Conservation (phyloP, 176 grass and related monocot genomes). For the Raddia distichophylla region DNA sequence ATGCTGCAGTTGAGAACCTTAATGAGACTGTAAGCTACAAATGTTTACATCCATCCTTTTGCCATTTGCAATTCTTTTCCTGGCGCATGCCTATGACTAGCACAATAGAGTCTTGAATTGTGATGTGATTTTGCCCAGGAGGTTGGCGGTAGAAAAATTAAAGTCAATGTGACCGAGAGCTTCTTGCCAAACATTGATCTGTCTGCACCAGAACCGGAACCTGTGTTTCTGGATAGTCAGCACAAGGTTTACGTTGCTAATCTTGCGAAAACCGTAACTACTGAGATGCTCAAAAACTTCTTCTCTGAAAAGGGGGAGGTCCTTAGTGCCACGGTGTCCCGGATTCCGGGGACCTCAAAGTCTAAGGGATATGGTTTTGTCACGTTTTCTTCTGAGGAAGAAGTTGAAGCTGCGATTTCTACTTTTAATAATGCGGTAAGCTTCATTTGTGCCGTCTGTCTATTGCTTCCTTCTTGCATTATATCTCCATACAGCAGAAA, state of each 20-base stretch:
- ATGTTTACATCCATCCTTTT: neutral
- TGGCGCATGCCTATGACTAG: neutral
- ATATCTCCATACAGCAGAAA: neutral
- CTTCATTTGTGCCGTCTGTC: conserved; percentile 14
- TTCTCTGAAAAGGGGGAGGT: conserved; percentile 90
- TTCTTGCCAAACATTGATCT: conserved; percentile 59
- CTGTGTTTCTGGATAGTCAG: conserved; percentile 84
- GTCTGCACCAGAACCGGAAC: conserved; percentile 62
- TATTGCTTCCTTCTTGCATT: neutral
- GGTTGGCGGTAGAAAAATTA: conserved; percentile 77
- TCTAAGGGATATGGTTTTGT: conserved; percentile 90
- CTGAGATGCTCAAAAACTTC: conserved; percentile 79
- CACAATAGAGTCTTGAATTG: neutral
- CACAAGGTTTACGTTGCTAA: conserved; percentile 98
- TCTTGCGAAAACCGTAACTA: conserved; percentile 79
- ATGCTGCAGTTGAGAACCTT: conserved; percentile 64
- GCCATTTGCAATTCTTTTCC: neutral
- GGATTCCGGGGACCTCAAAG: conserved; percentile 76
- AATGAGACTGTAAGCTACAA: conserved; percentile 67
- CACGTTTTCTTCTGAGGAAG: conserved; percentile 84
- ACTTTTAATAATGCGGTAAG: conserved; percentile 83
- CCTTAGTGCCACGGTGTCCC: conserved; percentile 84
- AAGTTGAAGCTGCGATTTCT: conserved; percentile 83
- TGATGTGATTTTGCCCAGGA: conserved; percentile 58
- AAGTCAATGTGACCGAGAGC: conserved; percentile 91